Conservation (phyloP, 2,329 filamentous ascomycete genomes). For the Botryotinia convoluta region DNA sequence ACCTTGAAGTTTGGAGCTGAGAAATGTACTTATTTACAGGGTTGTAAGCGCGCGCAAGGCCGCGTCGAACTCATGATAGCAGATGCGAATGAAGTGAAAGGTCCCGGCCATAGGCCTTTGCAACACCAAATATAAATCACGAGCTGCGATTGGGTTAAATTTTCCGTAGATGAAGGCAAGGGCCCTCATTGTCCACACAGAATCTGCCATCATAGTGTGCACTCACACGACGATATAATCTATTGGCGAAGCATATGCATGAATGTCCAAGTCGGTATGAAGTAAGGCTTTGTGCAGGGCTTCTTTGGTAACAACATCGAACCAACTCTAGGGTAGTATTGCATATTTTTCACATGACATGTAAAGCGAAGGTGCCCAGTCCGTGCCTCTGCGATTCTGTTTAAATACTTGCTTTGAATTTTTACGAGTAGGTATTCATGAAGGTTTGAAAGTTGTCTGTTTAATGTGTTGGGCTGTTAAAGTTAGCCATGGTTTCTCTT, state of each 20-base stretch:
- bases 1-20: background rate
- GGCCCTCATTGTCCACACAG: background rate
- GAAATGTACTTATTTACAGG: background rate
- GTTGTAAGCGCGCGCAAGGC: background rate
- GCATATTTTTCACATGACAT: conserved; percentile 7
- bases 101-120: background rate
- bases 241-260: background rate
- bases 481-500: conserved; percentile 20
- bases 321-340: conserved; percentile 2
- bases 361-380: background rate
- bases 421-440: background rate
- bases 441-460: background rate
- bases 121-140: background rate
- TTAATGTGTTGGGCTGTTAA: background rate
- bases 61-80: background rate
- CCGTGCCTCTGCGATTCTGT: background rate
- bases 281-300: conserved; percentile 6
- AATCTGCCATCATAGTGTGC: background rate
- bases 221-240: background rate
- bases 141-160: background rate
- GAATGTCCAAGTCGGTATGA: background rate
- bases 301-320: background rate
- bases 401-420: background rate
- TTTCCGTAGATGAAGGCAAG: background rate
- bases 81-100: background rate